A percentile compares a stretch with the other conserved stretches of the same genome.
phyloP scores from a whole-genome alignment of 352 stramenopile species.

The Phytopythium aichiense region DNA sequence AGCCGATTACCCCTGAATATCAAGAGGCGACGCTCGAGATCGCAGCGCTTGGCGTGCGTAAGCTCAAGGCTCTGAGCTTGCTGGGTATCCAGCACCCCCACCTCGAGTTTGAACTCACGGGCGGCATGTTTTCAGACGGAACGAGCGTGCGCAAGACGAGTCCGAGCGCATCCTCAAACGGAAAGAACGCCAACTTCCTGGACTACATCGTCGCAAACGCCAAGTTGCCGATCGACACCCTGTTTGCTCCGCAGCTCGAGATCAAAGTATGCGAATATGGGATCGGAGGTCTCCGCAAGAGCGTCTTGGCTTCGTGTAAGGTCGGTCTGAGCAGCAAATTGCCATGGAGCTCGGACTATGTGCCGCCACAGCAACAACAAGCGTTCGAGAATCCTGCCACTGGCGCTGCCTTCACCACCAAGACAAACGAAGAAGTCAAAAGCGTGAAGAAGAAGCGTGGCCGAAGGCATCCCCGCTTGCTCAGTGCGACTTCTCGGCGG shows the following conservation, averaged over 20 bases:
- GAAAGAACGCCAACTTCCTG: slow-evolving; percentile 77
- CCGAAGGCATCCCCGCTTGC: background rate
- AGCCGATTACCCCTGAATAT: slow-evolving; percentile 42
- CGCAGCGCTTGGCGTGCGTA: slow-evolving; percentile 58
- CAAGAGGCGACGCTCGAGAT: slow-evolving; percentile 59
- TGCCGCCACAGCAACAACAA: slow-evolving; percentile 21
- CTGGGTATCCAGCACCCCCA: slow-evolving; percentile 54
- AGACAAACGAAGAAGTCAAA: background rate
- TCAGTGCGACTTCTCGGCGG: background rate
- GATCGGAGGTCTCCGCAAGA: slow-evolving; percentile 52
- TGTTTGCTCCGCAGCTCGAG: slow-evolving; percentile 57
- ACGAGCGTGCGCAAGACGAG: slow-evolving; percentile 39
- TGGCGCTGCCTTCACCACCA: background rate
- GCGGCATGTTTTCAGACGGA: slow-evolving; percentile 42
- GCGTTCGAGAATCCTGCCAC: slow-evolving; percentile 45
- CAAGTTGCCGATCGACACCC: slow-evolving; percentile 50
- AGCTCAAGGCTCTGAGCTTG: slow-evolving; percentile 51
- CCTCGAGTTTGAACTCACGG: slow-evolving; percentile 69
- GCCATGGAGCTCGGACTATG: slow-evolving; percentile 62
- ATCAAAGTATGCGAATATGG: slow-evolving; percentile 58
- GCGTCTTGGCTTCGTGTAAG: slow-evolving; percentile 45
- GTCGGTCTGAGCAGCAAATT: slow-evolving; percentile 59
- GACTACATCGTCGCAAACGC: slow-evolving; percentile 46
- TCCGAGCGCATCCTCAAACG: slow-evolving; percentile 26
- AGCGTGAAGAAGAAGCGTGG: background rate